Conservation (phyloP, 805 yeast genomes). For the Lachancea mirantina region DNA sequence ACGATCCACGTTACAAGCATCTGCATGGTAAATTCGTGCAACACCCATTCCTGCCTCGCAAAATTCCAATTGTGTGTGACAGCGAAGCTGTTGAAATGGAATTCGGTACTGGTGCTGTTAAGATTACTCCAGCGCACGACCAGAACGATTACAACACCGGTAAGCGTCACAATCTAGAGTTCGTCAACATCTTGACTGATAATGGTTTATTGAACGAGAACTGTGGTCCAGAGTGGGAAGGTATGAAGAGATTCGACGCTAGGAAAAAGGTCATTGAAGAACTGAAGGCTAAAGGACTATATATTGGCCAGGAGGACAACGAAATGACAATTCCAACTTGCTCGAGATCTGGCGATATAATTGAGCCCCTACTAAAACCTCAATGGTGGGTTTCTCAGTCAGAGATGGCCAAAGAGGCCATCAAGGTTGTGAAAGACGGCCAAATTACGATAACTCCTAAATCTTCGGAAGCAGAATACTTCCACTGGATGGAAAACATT, state of each 20-base stretch:
- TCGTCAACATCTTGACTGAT: slow-evolving; percentile 85
- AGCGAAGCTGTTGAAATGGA: slow-evolving; percentile 96
- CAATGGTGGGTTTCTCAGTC: slow-evolving; percentile 98
- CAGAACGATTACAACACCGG: slow-evolving; percentile 95
- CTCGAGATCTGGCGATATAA: slow-evolving; percentile 93
- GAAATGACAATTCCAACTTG: slow-evolving; percentile 94
- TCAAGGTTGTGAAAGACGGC: slow-evolving; percentile 77
- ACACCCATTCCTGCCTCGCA: slow-evolving; percentile 84
- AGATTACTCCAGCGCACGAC: slow-evolving; percentile 98
- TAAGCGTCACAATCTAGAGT: slow-evolving; percentile 83
- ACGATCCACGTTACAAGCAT: slow-evolving; percentile 86
- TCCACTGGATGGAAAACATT: slow-evolving; percentile 90
- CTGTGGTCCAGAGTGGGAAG: slow-evolving; percentile 84
- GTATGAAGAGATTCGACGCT: slow-evolving; percentile 91
- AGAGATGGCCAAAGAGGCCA: slow-evolving; percentile 82
- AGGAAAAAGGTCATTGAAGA: slow-evolving; percentile 75
- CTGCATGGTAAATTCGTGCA: slow-evolving; percentile 87
- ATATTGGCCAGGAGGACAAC: slow-evolving; percentile 80
- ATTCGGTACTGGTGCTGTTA: slow-evolving; percentile 99
- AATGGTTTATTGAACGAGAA: slow-evolving; percentile 84
- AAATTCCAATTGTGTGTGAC: slow-evolving; percentile 84
- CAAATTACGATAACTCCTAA: slow-evolving; percentile 77
- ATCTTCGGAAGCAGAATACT: slow-evolving; percentile 85
- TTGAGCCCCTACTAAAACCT: slow-evolving; percentile 94
- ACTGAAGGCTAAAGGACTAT: slow-evolving; percentile 67